Conservation (phyloP, 2,329 filamentous ascomycete genomes). For the Ascocoryne sarcoides region DNA sequence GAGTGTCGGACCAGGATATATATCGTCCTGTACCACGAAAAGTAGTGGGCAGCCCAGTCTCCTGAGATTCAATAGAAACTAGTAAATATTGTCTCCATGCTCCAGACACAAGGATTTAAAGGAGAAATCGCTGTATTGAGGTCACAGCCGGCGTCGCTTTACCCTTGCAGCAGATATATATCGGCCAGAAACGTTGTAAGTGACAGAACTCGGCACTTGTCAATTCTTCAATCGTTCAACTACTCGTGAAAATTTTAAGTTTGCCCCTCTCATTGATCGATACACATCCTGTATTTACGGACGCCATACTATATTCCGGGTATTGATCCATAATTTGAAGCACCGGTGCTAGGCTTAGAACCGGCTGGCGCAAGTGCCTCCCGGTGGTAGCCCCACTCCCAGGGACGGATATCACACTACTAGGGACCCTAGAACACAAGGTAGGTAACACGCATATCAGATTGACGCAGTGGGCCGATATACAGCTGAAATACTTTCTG, state of each 20-base stretch:
- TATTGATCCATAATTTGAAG: background rate
- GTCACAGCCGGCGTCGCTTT: background rate
- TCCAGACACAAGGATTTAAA: background rate
- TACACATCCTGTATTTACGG: background rate
- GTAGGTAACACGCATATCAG: too few species aligned
- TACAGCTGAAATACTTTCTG: too few species aligned
- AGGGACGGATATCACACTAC: background rate
- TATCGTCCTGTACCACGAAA: background rate
- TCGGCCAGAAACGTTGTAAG: background rate
- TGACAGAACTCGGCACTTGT: background rate
- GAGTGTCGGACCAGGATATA: background rate
- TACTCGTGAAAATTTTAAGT: too few species aligned
- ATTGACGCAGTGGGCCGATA: too few species aligned
- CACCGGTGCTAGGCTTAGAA: background rate
- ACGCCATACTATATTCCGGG: background rate
- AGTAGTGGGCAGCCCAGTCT: background rate
- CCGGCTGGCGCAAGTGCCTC: background rate
- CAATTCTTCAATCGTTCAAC: too few species aligned
- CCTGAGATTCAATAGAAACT: background rate
- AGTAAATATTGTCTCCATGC: background rate
- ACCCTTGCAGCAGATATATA: background rate
- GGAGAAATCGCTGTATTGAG: background rate
- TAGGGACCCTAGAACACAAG: background rate
- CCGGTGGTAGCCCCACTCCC: too few species aligned
- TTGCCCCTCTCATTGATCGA: background rate